phyloP scores from a whole-genome alignment of 2,329 filamentous ascomycete species.

The Trichoderma harzianum region DNA sequence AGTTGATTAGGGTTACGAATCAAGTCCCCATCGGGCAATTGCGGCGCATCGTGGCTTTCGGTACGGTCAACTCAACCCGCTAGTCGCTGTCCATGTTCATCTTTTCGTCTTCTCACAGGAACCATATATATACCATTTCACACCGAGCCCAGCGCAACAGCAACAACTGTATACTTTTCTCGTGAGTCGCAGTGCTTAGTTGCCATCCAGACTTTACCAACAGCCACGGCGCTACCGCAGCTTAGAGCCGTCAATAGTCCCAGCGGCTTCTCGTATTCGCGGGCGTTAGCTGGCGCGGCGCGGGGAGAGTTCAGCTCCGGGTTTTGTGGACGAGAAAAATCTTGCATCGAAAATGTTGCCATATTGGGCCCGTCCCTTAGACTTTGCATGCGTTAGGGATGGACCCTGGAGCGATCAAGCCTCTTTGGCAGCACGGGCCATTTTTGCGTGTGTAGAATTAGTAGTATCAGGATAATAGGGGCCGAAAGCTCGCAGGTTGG shows the following conservation, averaged over 20 bases:
- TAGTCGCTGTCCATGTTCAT: background rate
- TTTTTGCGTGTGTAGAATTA: background rate
- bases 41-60: background rate
- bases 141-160: background rate
- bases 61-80: background rate
- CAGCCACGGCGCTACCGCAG: background rate
- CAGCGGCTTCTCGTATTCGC: constrained; percentile 13
- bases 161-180: background rate
- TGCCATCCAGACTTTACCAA: background rate
- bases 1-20: background rate
- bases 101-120: background rate
- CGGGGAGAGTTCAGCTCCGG: background rate
- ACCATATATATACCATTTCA: background rate
- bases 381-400: constrained; percentile 5
- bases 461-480: background rate
- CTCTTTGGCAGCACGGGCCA: background rate
- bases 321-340: background rate
- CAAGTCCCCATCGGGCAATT: background rate
- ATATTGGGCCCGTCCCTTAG: background rate
- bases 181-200: background rate
- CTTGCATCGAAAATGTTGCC: background rate
- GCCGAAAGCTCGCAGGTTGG: background rate
- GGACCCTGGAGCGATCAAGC: constrained; percentile 11
- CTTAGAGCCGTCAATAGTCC: constrained; percentile 5
- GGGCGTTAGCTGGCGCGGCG: constrained; percentile 4